Evolutionary conservation across 371 early-diverging fungal species (phyloP).

Genomic region (Umbelopsis sp.): DNA sequence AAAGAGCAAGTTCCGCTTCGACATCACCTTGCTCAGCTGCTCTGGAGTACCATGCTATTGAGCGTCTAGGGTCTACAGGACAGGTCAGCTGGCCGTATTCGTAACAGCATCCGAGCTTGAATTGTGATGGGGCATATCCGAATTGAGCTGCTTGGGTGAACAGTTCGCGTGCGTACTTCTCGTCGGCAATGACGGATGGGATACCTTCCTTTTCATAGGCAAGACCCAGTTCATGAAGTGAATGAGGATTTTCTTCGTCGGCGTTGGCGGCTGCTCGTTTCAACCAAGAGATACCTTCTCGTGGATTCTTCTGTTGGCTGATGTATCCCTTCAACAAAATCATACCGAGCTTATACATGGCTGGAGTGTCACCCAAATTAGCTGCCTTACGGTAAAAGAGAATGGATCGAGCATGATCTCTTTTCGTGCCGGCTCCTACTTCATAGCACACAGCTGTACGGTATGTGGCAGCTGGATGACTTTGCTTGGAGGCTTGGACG

Average conservation of each 20-base stretch:
- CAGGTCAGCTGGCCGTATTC: conserved; percentile 90
- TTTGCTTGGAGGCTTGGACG: conserved; percentile 90
- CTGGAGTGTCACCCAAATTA: conserved; percentile 87
- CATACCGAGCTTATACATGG: conserved; percentile 96
- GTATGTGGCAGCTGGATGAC: conserved; percentile 92
- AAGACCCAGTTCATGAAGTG: conserved; percentile 90
- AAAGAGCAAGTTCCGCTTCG: conserved; percentile 80
- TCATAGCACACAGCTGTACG: conserved; percentile 96
- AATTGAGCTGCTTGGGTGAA: conserved; percentile 88
- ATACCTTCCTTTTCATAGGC: conserved; percentile 85
- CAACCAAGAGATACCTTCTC: conserved; percentile 92
- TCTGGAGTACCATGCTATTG: conserved; percentile 96
- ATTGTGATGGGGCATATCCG: conserved; percentile 92
- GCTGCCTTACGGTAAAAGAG: conserved; percentile 96
- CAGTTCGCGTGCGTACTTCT: conserved; percentile 83
- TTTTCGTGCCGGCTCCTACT: conserved; percentile 89
- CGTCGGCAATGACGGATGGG: conserved; percentile 80
- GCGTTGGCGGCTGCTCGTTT: conserved; percentile 90
- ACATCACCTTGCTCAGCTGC: conserved; percentile 85
- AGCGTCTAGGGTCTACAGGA: conserved; percentile 79
- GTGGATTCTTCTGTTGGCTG: conserved; percentile 70
- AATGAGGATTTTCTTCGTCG: conserved; percentile 89
- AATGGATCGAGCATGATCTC: conserved; percentile 82
- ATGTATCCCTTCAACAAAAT: conserved; percentile 80
- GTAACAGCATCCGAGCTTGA: conserved; percentile 89